Evolutionary conservation across 140 eudicot species (phyloP).

Genomic region (Ambrosia hybrid): DNA sequence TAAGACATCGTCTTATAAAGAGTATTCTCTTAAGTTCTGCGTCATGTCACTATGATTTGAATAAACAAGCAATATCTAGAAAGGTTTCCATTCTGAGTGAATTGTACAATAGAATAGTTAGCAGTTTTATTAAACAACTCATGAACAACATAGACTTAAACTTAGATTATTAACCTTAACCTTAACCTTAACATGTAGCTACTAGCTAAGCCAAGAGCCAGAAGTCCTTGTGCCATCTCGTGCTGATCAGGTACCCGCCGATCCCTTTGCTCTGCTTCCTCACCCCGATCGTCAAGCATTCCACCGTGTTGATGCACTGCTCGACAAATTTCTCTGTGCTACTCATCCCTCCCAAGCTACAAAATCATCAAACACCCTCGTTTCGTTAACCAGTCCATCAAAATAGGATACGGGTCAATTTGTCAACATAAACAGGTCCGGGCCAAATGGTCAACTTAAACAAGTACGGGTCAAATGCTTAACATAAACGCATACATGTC

Average conservation of each 20-base stretch:
- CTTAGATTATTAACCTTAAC: not conserved
- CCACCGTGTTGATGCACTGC: slow-evolving; percentile 69
- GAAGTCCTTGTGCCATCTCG: slow-evolving; percentile 95
- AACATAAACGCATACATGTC: not conserved
- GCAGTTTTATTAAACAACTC: slow-evolving; percentile 13
- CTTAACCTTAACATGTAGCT: not conserved
- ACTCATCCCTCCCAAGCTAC: slow-evolving; percentile 70
- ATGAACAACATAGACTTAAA: slow-evolving; percentile 8
- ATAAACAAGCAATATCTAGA: not conserved
- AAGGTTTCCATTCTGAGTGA: not conserved
- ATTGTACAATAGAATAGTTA: slow-evolving; percentile 18
- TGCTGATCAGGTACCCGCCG: slow-evolving; percentile 94
- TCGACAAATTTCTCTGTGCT: slow-evolving; percentile 87
- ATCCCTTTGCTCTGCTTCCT: slow-evolving; percentile 85
- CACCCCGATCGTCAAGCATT: slow-evolving; percentile 91
- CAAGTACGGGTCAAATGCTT: not conserved
- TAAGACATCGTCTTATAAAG: too few relatives aligned
- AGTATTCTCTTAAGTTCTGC: too few relatives aligned
- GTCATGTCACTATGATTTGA: not conserved
- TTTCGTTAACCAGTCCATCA: not conserved
- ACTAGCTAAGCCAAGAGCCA: slow-evolving; percentile 78
- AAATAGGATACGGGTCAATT: not conserved
- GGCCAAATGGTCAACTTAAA: not conserved
- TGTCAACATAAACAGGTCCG: not conserved
- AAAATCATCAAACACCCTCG: not conserved